Evolutionary conservation across 2,329 filamentous ascomycete genomes (phyloP).

Genomic region (Penicillium vulpinum): DNA sequence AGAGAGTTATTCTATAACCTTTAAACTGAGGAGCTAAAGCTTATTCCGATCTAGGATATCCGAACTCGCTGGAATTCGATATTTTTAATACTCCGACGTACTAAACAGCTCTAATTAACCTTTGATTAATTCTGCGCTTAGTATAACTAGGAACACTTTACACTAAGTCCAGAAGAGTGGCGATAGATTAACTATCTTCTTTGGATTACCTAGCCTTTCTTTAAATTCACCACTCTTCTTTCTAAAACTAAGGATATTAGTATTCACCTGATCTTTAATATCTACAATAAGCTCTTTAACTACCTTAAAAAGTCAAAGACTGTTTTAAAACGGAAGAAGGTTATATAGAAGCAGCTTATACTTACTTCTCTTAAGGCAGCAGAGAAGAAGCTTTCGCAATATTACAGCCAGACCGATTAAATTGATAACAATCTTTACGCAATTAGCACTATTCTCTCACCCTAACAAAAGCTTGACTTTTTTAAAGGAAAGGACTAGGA

Average conservation of each 20-base stretch:
- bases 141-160: background rate
- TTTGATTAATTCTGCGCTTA: background rate
- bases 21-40: background rate
- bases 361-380: slow-evolving; percentile 8
- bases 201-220: background rate
- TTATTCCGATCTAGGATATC: background rate
- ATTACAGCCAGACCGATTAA: slow-evolving; percentile 8
- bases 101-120: background rate
- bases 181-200: background rate
- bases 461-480: slow-evolving; percentile 12
- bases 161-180: background rate
- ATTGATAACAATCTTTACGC: background rate
- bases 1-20: background rate
- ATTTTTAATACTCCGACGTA: background rate
- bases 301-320: slow-evolving; percentile 12
- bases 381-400: slow-evolving; percentile 9
- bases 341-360: slow-evolving; percentile 13
- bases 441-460: slow-evolving; percentile 12
- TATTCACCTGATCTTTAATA: background rate
- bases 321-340: slow-evolving; percentile 7
- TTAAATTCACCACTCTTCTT: background rate
- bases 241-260: background rate
- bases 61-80: background rate
- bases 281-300: slow-evolving; percentile 17
- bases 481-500: slow-evolving; percentile 9